Percentiles rank a stretch among this genome's conserved stretches.
Evolutionary conservation across 2,329 filamentous ascomycete genomes (phyloP).

Genomic region (Verticillium zaregamsianum): DNA sequence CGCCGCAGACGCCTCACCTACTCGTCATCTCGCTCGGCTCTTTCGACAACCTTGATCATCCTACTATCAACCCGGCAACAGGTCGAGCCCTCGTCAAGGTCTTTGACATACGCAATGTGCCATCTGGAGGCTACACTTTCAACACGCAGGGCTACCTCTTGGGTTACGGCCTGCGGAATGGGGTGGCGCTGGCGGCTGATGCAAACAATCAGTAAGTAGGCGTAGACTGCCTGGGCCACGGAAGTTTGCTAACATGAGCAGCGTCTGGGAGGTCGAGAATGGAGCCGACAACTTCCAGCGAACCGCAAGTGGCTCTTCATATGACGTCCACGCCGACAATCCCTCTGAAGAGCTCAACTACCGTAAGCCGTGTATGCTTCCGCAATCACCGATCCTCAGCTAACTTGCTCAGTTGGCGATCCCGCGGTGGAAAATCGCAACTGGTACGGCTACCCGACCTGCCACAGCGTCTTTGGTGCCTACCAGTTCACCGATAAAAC

Average conservation of each 20-base stretch:
- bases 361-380: conserved; percentile 24
- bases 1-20: conserved; percentile 28
- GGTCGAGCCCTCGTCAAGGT: conserved; percentile 37
- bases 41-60: conserved; percentile 33
- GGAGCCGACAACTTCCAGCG: conserved; percentile 50
- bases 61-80: conserved; percentile 23
- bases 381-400: not conserved
- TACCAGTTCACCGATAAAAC: conserved; percentile 21
- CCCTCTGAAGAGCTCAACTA: conserved; percentile 65
- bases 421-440: conserved; percentile 20
- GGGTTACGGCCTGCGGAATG: conserved; percentile 51
- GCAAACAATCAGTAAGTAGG: conserved; percentile 21
- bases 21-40: conserved; percentile 34
- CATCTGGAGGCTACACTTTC: conserved; percentile 30
- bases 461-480: conserved; percentile 32
- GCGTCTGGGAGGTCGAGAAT: conserved; percentile 47
- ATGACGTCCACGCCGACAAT: conserved; percentile 55
- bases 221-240: fast-evolving
- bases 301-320: conserved; percentile 34
- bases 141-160: conserved; percentile 33
- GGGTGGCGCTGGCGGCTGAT: conserved; percentile 55
- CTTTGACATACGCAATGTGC: conserved; percentile 32
- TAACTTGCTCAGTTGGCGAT: conserved; percentile 19
- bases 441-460: conserved; percentile 57
- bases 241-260: not conserved